Evolutionary conservation across 1,139 yeast genomes (phyloP).

Genomic region (Suhomyces taliae): DNA sequence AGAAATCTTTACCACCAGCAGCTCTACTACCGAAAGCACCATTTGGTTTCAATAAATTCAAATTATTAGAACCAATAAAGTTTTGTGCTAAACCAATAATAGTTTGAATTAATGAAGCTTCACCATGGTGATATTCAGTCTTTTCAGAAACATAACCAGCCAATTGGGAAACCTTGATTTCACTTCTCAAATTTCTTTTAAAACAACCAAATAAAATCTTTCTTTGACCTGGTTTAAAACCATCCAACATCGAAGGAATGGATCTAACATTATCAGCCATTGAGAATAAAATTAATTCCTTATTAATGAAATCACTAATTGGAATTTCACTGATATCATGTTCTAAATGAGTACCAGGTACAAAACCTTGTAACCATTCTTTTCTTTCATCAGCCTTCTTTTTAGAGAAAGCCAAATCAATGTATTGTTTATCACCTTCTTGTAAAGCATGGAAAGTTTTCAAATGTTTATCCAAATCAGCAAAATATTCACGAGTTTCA

Average conservation of each 20-base stretch:
- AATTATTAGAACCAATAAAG: constrained; percentile 89
- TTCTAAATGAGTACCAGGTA: constrained; percentile 91
- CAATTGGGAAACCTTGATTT: constrained; percentile 87
- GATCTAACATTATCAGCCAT: constrained; percentile 97
- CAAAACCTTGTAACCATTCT: constrained; percentile 88
- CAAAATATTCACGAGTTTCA: constrained; percentile 89
- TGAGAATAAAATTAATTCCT: constrained; percentile 90
- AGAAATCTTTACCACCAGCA: constrained; percentile 96
- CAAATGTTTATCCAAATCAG: constrained; percentile 81
- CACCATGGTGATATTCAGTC: constrained; percentile 97
- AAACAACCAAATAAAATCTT: constrained; percentile 89
- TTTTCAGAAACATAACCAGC: constrained; percentile 89
- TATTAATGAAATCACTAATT: constrained; percentile 89
- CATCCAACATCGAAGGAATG: constrained; percentile 92
- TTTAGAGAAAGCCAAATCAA: constrained; percentile 93
- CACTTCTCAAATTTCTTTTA: constrained; percentile 72
- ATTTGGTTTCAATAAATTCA: constrained; percentile 81
- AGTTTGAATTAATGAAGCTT: constrained; percentile 80
- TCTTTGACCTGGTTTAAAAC: constrained; percentile 96
- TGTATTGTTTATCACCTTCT: constrained; percentile 75
- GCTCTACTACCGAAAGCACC: constrained; percentile 98
- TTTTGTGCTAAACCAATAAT: constrained; percentile 94
- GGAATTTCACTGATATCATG: constrained; percentile 79
- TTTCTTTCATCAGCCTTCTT: constrained; percentile 97
- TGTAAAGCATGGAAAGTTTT: constrained; percentile 82